These are phyloP conservation scores for Aschersonia sp. DNA, from an alignment of 2,329 filamentous ascomycete genomes.

Conservation along the genomic window DNA sequence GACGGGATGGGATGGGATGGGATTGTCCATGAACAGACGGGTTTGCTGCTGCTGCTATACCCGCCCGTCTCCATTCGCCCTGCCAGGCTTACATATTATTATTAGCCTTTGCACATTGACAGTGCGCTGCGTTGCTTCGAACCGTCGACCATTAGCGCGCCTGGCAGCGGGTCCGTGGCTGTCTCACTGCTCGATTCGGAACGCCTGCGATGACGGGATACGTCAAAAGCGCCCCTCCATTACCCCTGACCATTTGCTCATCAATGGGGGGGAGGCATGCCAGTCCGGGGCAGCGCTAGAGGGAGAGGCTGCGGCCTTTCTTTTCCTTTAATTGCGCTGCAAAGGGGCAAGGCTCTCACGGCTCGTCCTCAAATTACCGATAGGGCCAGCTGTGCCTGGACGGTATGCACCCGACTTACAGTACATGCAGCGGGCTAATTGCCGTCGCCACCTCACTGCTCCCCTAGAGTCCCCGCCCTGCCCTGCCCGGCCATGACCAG, in stretches of 20 bases:
- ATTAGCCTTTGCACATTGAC: background rate
- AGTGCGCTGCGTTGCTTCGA: background rate
- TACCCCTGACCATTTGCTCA: constrained; percentile 1
- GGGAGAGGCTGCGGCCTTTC: background rate
- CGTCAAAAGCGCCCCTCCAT: background rate
- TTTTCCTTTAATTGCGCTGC: background rate
- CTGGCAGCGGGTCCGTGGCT: background rate
- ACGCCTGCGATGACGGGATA: background rate
- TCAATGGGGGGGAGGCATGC: background rate
- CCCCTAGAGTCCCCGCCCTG: background rate
- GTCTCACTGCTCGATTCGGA: constrained; percentile 1
- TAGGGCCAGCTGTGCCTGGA: too few relatives aligned
- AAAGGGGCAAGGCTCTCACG: background rate
- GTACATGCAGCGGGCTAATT: too few relatives aligned
- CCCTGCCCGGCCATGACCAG: background rate
- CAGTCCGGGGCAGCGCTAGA: background rate
- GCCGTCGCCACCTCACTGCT: too few relatives aligned
- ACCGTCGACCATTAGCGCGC: background rate
- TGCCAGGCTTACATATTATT: too few relatives aligned
- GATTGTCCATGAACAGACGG: too few relatives aligned
- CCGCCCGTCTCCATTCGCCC: too few relatives aligned
- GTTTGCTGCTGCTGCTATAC: too few relatives aligned
- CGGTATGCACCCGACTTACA: too few relatives aligned
- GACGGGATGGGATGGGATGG: too few relatives aligned
- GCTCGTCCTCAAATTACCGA: too few relatives aligned